A percentile compares a stretch with the other conserved stretches of the same genome.
phyloP scores from a whole-genome alignment of 2,329 filamentous ascomycete species.

The Pseudonectria foliicola region DNA sequence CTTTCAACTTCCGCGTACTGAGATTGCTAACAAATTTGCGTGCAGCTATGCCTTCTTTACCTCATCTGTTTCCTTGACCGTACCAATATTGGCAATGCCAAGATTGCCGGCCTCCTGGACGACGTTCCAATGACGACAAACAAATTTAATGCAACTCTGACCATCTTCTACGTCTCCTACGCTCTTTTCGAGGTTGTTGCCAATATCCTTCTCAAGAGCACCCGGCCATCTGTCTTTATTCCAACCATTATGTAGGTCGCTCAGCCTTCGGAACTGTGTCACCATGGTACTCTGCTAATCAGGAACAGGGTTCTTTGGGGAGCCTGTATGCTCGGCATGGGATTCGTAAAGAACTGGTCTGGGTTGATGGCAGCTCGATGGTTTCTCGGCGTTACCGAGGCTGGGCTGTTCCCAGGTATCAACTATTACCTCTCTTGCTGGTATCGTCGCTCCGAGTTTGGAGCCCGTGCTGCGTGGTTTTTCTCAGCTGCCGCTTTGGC shows the following conservation, averaged over 20 bases:
- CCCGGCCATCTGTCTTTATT: slow-evolving; percentile 72
- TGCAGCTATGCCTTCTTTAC: slow-evolving; percentile 60
- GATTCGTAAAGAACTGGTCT: slow-evolving; percentile 55
- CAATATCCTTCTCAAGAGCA: slow-evolving; percentile 71
- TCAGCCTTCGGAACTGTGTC: not conserved
- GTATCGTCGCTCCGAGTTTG: slow-evolving; percentile 75
- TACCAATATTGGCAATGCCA: slow-evolving; percentile 71
- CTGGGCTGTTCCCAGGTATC: slow-evolving; percentile 68
- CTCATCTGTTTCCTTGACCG: slow-evolving; percentile 67
- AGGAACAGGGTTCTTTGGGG: slow-evolving; percentile 54
- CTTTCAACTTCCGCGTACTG: not conserved
- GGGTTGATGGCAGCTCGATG: slow-evolving; percentile 60
- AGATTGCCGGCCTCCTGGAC: slow-evolving; percentile 44
- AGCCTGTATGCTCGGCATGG: slow-evolving; percentile 61
- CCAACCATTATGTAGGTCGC: slow-evolving; percentile 66
- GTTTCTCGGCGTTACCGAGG: slow-evolving; percentile 68
- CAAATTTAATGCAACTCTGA: slow-evolving; percentile 68
- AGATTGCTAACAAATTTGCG: slow-evolving; percentile 2
- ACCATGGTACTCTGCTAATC: not conserved
- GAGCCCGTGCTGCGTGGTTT: slow-evolving; percentile 73
- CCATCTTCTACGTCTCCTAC: slow-evolving; percentile 85
- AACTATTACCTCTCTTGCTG: slow-evolving; percentile 79
- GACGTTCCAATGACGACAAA: slow-evolving; percentile 56
- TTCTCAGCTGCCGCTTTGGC: slow-evolving; percentile 77
- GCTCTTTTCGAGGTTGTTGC: slow-evolving; percentile 70